phyloP scores from a whole-genome alignment of 1,284 basidiomycete genomes.

The Ceratobasidium sp. region DNA sequence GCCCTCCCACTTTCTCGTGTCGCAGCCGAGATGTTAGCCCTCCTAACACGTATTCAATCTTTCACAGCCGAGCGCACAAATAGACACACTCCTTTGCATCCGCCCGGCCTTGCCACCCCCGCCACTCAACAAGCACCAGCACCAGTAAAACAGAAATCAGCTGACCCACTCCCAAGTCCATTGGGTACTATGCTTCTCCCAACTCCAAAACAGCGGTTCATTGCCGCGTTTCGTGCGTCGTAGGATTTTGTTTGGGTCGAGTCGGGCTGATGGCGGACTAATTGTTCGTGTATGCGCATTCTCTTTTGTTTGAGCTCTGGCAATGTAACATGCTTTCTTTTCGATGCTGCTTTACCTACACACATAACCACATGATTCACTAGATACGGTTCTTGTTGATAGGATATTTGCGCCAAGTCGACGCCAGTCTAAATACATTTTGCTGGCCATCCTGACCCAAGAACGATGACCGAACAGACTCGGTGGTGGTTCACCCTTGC shows the following conservation, averaged over 20 bases:
- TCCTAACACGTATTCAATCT: constrained; percentile 44
- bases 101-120: constrained; percentile 11
- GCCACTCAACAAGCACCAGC: background rate
- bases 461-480: constrained; percentile 25
- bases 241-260: background rate
- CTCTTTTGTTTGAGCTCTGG: background rate
- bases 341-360: background rate
- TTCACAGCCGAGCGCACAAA: constrained; percentile 35
- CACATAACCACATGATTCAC: background rate
- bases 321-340: constrained; percentile 22
- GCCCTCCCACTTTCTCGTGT: constrained; percentile 32
- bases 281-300: constrained; percentile 30
- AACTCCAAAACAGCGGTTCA: constrained; percentile 30
- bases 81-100: constrained; percentile 11
- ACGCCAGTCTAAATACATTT: background rate
- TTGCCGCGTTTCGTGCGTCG: constrained; percentile 17
- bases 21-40: constrained; percentile 40
- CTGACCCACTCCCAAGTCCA: constrained; percentile 30
- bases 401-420: background rate
- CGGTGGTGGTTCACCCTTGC: constrained; percentile 2
- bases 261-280: background rate
- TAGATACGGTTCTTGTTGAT: background rate
- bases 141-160: background rate
- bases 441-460: background rate
- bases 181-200: constrained; percentile 34